These are phyloP conservation scores for Kalanchoe fedtschenkoi DNA, from an alignment of 164 flowering plant species.

Conservation along the genomic window DNA sequence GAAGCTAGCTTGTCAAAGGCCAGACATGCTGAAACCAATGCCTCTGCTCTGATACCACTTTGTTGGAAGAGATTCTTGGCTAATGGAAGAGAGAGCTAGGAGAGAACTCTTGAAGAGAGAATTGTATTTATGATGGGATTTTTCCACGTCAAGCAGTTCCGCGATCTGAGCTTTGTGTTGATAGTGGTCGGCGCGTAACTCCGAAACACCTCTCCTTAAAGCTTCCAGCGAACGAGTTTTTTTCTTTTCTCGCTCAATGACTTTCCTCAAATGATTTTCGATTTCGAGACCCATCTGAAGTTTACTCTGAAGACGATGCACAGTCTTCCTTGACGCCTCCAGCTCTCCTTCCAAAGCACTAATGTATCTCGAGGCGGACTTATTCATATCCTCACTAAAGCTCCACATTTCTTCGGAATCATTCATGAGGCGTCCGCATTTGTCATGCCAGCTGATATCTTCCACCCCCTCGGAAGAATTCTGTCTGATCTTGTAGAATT, in stretches of 20 bases:
- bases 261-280: conserved; percentile 68
- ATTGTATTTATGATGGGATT: too few relatives aligned
- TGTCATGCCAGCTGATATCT: conserved; percentile 43
- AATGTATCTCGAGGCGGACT: conserved; percentile 57
- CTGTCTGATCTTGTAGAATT: conserved; percentile 67
- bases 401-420: conserved; percentile 73
- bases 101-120: too few relatives aligned
- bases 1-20: too few relatives aligned
- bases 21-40: too few relatives aligned
- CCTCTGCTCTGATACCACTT: too few relatives aligned
- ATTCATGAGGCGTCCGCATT: conserved; percentile 44
- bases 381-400: conserved; percentile 35
- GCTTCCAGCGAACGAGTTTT: conserved; percentile 24
- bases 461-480: conserved; percentile 17
- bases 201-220: conserved; percentile 30
- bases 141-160: conserved; percentile 47
- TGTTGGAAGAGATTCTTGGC: too few relatives aligned
- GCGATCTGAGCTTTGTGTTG: conserved; percentile 32
- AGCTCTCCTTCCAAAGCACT: conserved; percentile 61
- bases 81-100: too few relatives aligned
- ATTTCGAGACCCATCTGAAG: conserved; percentile 73
- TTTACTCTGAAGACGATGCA: conserved; percentile 57
- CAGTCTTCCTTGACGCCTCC: conserved; percentile 34
- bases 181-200: conserved; percentile 37
- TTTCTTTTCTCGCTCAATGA: conserved; percentile 48